phyloP scores from a whole-genome alignment of 2,329 filamentous ascomycete species.

The Penicillium sp. region DNA sequence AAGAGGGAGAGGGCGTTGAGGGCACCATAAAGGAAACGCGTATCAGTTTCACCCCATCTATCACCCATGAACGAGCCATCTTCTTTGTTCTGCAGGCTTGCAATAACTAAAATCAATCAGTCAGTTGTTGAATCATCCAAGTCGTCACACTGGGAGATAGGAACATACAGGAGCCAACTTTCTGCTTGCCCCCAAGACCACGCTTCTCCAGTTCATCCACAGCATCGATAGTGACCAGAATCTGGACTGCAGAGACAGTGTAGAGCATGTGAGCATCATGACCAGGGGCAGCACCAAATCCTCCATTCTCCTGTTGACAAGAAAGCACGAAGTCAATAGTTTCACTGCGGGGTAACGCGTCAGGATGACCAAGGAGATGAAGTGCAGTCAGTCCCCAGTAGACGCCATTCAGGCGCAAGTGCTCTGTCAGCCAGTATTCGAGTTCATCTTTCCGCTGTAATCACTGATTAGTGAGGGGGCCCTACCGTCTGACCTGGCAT shows the following conservation, averaged over 20 bases:
- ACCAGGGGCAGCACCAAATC: slow-evolving; percentile 89
- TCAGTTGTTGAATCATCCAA: slow-evolving; percentile 12
- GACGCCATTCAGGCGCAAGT: slow-evolving; percentile 89
- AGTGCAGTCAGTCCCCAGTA: slow-evolving; percentile 95
- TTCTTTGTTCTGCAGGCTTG: slow-evolving; percentile 74
- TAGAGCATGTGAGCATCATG: slow-evolving; percentile 97
- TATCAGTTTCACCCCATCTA: slow-evolving; percentile 95
- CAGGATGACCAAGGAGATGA: slow-evolving; percentile 78
- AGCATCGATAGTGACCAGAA: slow-evolving; percentile 83
- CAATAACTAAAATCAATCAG: slow-evolving; percentile 64
- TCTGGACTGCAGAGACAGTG: slow-evolving; percentile 92
- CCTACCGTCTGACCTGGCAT: slow-evolving; percentile 9
- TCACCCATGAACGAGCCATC: slow-evolving; percentile 92
- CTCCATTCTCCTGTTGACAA: slow-evolving; percentile 86
- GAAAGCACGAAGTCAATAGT: slow-evolving; percentile 92
- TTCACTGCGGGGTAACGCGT: slow-evolving; percentile 77
- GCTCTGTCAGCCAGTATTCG: slow-evolving; percentile 97
- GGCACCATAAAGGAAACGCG: slow-evolving; percentile 88
- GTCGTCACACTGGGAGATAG: slow-evolving; percentile 21
- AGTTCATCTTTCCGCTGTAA: slow-evolving; percentile 83
- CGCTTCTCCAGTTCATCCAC: slow-evolving; percentile 77
- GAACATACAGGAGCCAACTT: slow-evolving; percentile 75
- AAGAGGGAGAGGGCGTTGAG: slow-evolving; percentile 88
- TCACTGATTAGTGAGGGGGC: slow-evolving; percentile 38
- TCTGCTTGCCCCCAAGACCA: slow-evolving; percentile 67